Evolutionary conservation across 148 eudicot genomes (phyloP), one percentile per base, ranked within the genome.

Genomic region (Dysphania ambrosioides): DNA sequence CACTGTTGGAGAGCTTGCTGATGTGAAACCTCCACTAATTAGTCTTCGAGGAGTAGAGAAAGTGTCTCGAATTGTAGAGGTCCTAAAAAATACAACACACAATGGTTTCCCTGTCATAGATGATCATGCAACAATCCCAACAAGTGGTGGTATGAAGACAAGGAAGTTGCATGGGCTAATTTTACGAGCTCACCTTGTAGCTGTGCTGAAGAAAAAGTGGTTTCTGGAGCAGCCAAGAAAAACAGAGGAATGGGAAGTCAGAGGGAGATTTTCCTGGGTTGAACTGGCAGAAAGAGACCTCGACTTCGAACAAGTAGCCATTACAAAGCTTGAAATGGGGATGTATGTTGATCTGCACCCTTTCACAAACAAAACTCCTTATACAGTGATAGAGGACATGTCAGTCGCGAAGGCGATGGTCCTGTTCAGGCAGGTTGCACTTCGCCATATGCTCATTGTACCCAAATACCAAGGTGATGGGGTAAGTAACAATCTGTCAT

Each of bases 391-490:
- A 34, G 98, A 93, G 72, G 90, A 80, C 79, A 89, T 85, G 83
- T 93, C 97, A 0, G 91, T 81, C 19, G 98, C 98, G 23, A 93
- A 93, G 83, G 98, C 97, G 41, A 72, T 91, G 85, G 87, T 93
- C 59, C 97, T 87, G 70, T 93, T 91, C 77, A 84, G 98, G 86
- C 86, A 89, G 83, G 87, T 93, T 44, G 97, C 90, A 31, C 87
- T 93, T 42, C 89, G 95, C 11, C 97, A 93, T 77, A 76, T 93
- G 89, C 92, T 89, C 75, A 84, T 91, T 36, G 80, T 91, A 31
- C 98, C 97, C 9, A 87, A 91, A 80, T 83, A 83, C 69, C 96
- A 89, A 78, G 91, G 87, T 57, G 78, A 87, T 32, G 92, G 91
- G 86, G 98, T 93, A 76, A 86, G 95, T 78, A 36, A 61, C 62